phyloP scores from a whole-genome alignment of 768 basidiomycete genomes.

The Suillus tomentosus region DNA sequence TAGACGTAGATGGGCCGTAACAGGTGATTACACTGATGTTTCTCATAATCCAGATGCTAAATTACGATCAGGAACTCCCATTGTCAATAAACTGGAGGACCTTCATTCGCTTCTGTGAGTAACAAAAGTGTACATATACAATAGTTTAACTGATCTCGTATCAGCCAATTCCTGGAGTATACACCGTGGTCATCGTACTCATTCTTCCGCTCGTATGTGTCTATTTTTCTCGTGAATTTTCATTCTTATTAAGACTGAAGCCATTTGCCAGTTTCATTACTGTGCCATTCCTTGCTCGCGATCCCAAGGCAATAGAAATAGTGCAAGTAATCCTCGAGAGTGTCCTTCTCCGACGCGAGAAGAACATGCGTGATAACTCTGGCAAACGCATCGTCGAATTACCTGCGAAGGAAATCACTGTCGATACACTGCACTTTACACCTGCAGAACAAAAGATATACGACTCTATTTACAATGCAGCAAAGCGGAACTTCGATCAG shows the following conservation, averaged over 20 bases:
- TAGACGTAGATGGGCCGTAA: constrained; percentile 86
- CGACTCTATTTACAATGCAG: constrained; percentile 79
- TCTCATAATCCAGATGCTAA: neutral
- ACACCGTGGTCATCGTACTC: constrained; percentile 80
- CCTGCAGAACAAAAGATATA: constrained; percentile 84
- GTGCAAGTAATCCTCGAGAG: constrained; percentile 94
- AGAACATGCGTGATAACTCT: constrained; percentile 85
- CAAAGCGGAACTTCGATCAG: constrained; percentile 78
- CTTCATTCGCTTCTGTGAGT: constrained; percentile 78
- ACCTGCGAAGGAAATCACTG: constrained; percentile 76
- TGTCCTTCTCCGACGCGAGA: constrained; percentile 85
- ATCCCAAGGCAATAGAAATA: constrained; percentile 91
- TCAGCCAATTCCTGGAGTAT: constrained; percentile 75
- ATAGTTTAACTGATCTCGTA: constrained; percentile 2
- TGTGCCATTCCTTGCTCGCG: constrained; percentile 86
- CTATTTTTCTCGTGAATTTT: neutral
- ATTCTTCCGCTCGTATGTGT: constrained; percentile 84
- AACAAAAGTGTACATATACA: neutral
- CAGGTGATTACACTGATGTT: constrained; percentile 46
- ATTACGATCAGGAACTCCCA: constrained; percentile 75
- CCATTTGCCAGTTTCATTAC: constrained; percentile 71
- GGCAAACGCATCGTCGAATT: constrained; percentile 89
- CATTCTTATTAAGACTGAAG: constrained; percentile 8
- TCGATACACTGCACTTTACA: constrained; percentile 82
- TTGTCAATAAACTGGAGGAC: constrained; percentile 92